Evolutionary conservation across 305 asterid genomes (phyloP).

Genomic region (Fraxinus xanthoxyloides): DNA sequence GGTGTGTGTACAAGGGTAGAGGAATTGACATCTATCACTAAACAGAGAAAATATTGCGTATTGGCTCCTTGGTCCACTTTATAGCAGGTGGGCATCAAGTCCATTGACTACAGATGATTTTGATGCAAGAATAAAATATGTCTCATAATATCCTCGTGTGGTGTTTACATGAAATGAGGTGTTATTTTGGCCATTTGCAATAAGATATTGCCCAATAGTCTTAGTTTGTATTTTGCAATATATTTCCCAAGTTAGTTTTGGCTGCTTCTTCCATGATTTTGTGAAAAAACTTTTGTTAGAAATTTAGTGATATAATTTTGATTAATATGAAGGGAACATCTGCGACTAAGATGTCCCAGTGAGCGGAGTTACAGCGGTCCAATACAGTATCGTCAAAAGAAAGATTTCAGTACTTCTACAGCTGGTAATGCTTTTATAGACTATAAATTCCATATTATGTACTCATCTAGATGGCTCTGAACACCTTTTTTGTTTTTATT

Average conservation of each 20-base stretch:
- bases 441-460: background rate
- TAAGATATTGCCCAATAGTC: background rate
- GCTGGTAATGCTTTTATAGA: constrained; percentile 40
- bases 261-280: background rate
- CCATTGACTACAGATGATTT: background rate
- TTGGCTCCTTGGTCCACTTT: background rate
- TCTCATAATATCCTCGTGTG: background rate
- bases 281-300: background rate
- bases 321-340: constrained; percentile 55
- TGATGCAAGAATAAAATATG: background rate
- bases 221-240: background rate
- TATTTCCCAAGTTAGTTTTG: background rate
- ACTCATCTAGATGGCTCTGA: background rate
- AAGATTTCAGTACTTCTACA: constrained; percentile 48
- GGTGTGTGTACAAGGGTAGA: background rate
- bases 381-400: constrained; percentile 74
- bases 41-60: background rate
- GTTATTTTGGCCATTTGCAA: background rate
- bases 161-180: background rate
- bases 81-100: background rate
- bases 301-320: constrained; percentile 5
- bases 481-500: background rate
- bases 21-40: background rate
- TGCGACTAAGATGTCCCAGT: constrained; percentile 47
- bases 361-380: constrained; percentile 87